These are phyloP conservation scores for Pulveroboletus sp. DNA, from an alignment of 768 basidiomycete genomes.

Conservation along the genomic window DNA sequence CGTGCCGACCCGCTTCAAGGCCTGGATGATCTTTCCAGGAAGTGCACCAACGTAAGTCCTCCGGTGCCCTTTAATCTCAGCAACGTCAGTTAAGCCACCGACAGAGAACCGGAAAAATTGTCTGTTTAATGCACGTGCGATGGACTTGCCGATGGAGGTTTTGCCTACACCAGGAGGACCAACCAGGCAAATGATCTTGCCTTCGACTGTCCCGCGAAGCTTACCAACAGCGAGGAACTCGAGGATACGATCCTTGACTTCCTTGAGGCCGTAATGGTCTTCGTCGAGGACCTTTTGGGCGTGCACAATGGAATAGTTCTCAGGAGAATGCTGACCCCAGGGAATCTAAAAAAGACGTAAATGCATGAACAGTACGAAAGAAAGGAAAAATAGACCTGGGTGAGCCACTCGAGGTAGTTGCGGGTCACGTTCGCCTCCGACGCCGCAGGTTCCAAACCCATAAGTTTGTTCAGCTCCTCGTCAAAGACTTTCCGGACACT, in stretches of 20 bases:
- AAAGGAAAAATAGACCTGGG: conserved; percentile 46
- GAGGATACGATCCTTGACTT: conserved; percentile 89
- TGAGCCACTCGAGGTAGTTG: conserved; percentile 92
- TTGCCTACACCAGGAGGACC: conserved; percentile 98
- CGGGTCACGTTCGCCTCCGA: conserved; percentile 91
- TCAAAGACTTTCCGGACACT: conserved; percentile 91
- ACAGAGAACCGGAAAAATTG: conserved; percentile 98
- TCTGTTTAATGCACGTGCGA: conserved; percentile 83
- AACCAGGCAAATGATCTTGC: conserved; percentile 95
- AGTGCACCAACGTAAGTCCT: conserved; percentile 95
- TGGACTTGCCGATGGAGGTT: conserved; percentile 93
- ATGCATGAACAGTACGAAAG: background rate
- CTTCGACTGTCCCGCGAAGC: conserved; percentile 88
- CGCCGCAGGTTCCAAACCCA: conserved; percentile 84
- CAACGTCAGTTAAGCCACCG: conserved; percentile 94
- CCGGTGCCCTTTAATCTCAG: conserved; percentile 97
- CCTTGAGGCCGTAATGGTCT: conserved; percentile 89
- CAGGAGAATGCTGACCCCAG: conserved; percentile 92
- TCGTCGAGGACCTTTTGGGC: conserved; percentile 85
- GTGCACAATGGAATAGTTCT: conserved; percentile 85
- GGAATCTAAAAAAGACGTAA: conserved; percentile 58
- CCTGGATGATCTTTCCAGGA: conserved; percentile 94
- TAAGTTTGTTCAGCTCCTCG: conserved; percentile 88
- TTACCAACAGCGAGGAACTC: conserved; percentile 97
- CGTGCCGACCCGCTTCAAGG: conserved; percentile 86